These are phyloP conservation scores for Epichloe baconii DNA, from an alignment of 2,329 filamentous ascomycete species.

Conservation along the genomic window DNA sequence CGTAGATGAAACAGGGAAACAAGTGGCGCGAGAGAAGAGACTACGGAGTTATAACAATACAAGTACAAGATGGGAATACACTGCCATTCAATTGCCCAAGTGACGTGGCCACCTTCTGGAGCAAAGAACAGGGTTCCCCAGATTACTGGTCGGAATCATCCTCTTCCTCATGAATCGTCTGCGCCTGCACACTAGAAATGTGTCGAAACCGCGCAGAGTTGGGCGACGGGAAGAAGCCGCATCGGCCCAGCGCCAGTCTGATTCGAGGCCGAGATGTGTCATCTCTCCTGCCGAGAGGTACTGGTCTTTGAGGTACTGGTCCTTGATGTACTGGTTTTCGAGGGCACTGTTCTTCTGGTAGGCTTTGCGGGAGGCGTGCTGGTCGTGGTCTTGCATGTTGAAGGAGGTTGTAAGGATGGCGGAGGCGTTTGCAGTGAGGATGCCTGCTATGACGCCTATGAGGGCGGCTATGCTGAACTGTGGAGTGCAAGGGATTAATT, in stretches of 20 bases:
- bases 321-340: slow-evolving; percentile 6
- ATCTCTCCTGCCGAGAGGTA: neutral
- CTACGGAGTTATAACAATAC: neutral
- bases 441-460: slow-evolving; percentile 51
- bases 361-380: slow-evolving; percentile 6
- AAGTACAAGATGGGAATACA: neutral
- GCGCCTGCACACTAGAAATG: slow-evolving; percentile 40
- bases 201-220: slow-evolving; percentile 21
- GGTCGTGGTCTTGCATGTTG: slow-evolving; percentile 23
- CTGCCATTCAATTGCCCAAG: too few species aligned
- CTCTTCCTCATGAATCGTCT: slow-evolving; percentile 63
- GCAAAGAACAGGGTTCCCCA: too few species aligned
- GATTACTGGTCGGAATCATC: slow-evolving; percentile 41
- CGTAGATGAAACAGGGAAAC: neutral
- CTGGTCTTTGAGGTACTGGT: slow-evolving; percentile 5
- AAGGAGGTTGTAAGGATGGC: slow-evolving; percentile 39
- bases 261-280: slow-evolving; percentile 15
- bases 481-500: neutral
- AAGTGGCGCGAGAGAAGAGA: neutral
- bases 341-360: slow-evolving; percentile 6
- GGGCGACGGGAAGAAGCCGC: slow-evolving; percentile 14
- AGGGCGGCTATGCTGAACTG: slow-evolving; percentile 52
- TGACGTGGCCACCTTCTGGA: too few species aligned
- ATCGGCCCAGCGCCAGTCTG: slow-evolving; percentile 26
- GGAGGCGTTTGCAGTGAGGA: slow-evolving; percentile 44